Evolutionary conservation across 129 eudicot species (phyloP).

Genomic region (Glebionis coronaria): DNA sequence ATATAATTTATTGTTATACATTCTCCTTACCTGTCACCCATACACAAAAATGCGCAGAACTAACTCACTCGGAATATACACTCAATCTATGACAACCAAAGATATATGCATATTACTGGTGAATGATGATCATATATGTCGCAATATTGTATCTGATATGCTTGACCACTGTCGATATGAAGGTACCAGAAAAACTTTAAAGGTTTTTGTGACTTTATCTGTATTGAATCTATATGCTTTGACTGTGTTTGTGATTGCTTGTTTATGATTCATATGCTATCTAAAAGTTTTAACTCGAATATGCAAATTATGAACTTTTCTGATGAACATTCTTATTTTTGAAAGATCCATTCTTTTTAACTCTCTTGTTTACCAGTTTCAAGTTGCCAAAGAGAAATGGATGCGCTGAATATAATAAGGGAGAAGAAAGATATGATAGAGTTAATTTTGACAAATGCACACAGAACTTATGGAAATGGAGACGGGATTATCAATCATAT

Average conservation of each 20-base stretch:
- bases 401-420: slow-evolving; percentile 28
- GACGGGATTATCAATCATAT: slow-evolving; percentile 31
- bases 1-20: slow-evolving; percentile 14
- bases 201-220: slow-evolving; percentile 7
- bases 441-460: slow-evolving; percentile 28
- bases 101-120: slow-evolving; percentile 45
- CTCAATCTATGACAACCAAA: slow-evolving; percentile 16
- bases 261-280: background rate
- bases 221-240: slow-evolving; percentile 8
- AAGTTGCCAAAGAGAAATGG: slow-evolving; percentile 28
- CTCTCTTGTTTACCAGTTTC: slow-evolving; percentile 20
- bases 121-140: slow-evolving; percentile 34
- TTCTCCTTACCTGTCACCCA: slow-evolving; percentile 9
- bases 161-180: slow-evolving; percentile 35
- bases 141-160: slow-evolving; percentile 34
- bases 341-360: background rate
- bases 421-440: slow-evolving; percentile 30
- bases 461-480: slow-evolving; percentile 33
- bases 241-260: background rate
- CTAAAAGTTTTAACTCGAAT: background rate
- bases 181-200: slow-evolving; percentile 23
- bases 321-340: background rate
- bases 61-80: slow-evolving; percentile 22
- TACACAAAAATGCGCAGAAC: slow-evolving; percentile 21
- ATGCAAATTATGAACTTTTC: slow-evolving; percentile 9